These are phyloP conservation scores for Beauveria medogensis DNA, from an alignment of 2,329 filamentous ascomycete genomes.

Conservation along the genomic window DNA sequence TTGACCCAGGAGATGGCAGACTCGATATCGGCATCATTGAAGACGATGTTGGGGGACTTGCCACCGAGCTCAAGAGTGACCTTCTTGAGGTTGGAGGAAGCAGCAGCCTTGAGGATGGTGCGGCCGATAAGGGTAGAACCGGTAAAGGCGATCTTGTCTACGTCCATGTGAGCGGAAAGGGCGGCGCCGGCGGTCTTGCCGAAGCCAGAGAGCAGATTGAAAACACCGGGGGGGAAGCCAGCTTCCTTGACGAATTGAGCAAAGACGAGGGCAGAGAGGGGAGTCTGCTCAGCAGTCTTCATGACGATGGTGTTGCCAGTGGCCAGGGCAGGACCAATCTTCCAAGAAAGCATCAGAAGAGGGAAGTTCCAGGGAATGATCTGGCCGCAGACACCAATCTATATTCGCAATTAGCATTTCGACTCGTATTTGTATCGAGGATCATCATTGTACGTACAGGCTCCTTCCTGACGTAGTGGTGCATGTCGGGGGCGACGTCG, in stretches of 20 bases:
- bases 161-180: slow-evolving; percentile 62
- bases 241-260: slow-evolving; percentile 60
- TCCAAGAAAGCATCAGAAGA: slow-evolving; percentile 68
- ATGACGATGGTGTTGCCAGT: slow-evolving; percentile 61
- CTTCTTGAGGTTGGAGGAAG: slow-evolving; percentile 67
- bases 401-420: background rate
- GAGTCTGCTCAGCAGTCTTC: slow-evolving; percentile 67
- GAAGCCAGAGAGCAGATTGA: slow-evolving; percentile 67
- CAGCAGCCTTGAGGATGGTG: slow-evolving; percentile 67
- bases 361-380: slow-evolving; percentile 84
- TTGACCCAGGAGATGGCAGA: slow-evolving; percentile 67
- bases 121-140: slow-evolving; percentile 63
- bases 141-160: slow-evolving; percentile 74
- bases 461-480: slow-evolving; percentile 75
- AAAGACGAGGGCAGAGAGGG: slow-evolving; percentile 56
- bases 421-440: slow-evolving; percentile 42
- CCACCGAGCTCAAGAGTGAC: slow-evolving; percentile 67
- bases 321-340: slow-evolving; percentile 62
- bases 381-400: slow-evolving; percentile 63
- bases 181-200: slow-evolving; percentile 68
- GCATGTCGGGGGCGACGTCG: slow-evolving; percentile 67
- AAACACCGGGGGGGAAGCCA: slow-evolving; percentile 64
- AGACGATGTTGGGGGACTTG: slow-evolving; percentile 70
- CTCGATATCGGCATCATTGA: slow-evolving; percentile 65
- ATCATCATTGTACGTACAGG: slow-evolving; percentile 41